Evolutionary conservation across 805 yeast species (phyloP), one percentile per base, ranked within the genome.

Genomic region (Monosporozyma servazzii): DNA sequence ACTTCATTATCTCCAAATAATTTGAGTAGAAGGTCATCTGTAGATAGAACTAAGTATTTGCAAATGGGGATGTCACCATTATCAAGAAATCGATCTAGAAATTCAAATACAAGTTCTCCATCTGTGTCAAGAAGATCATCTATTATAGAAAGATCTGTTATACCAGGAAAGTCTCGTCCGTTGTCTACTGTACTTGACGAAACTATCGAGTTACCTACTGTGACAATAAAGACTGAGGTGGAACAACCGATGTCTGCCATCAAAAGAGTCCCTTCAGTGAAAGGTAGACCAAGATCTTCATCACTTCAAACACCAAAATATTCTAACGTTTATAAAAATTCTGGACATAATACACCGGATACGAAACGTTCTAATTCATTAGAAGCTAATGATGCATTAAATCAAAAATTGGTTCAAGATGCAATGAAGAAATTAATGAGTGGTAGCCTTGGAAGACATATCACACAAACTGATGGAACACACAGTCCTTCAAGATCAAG

Each of bases 221-320:
- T 4, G 20, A n/a, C 13, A n/a, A n/a, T 13, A 2, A 40, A 40
- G 17, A 33, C 48, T 21, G 40, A 29, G 1, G 27, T 15, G 17
- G 39, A 45, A 25, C 48, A 45, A 45, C 41, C 41, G 1, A 13
- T 15, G 5, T 18, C 51, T 20, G 40, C 40, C 17, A 4, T 43
- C 8, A 43, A 37, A 20, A 33, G 51, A 43, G 29, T 13, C 8
- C 31, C 36, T 9, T 39, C 45, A 15, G 51, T 42, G n/a, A 51
- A 49, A 46, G 56, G 59, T 13, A 56, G 69, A 41, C 59, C 63
- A 25, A 60, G 71, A 47, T 66, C 71, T 8, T 58, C 69, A 1
- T 68, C 71, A 3, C 55, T 67, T 27, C 70, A 67, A 51, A 56
- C 69, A 4, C 50, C 40, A 33, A 46, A 30, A 31, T 27, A 29